Percentiles rank a stretch among this genome's conserved stretches.
Evolutionary conservation across 208 protist species (phyloP).

Genomic region (Trypanosoma caninum): DNA sequence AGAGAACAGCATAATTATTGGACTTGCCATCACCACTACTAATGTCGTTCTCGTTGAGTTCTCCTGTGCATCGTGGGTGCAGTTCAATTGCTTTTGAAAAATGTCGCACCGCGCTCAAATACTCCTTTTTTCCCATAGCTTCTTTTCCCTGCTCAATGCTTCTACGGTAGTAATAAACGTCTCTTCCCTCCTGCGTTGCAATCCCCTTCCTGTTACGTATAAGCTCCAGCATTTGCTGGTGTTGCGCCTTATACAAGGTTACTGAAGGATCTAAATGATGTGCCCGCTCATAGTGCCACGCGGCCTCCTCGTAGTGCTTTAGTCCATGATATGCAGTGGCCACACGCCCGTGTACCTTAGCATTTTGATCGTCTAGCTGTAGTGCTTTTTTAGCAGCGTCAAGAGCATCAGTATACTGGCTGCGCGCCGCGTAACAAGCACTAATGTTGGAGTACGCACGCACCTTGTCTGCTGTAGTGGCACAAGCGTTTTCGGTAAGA

Average conservation of each 20-base stretch:
- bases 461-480: slow-evolving; percentile 28
- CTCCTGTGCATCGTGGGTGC: slow-evolving; percentile 20
- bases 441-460: slow-evolving; percentile 81
- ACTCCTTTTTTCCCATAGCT: slow-evolving; percentile 64
- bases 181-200: slow-evolving; percentile 29
- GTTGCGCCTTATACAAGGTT: slow-evolving; percentile 27
- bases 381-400: slow-evolving; percentile 47
- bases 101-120: slow-evolving; percentile 65
- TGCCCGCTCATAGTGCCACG: slow-evolving; percentile 34
- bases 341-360: slow-evolving; percentile 54
- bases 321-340: slow-evolving; percentile 69
- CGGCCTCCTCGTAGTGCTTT: slow-evolving; percentile 65
- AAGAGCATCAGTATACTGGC: slow-evolving; percentile 54
- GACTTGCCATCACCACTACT: slow-evolving; percentile 1
- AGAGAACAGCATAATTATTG: slow-evolving; percentile 35
- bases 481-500: slow-evolving; percentile 24
- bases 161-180: slow-evolving; percentile 78
- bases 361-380: slow-evolving; percentile 40
- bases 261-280: slow-evolving; percentile 32
- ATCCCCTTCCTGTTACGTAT: slow-evolving; percentile 39
- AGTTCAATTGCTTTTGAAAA: slow-evolving; percentile 78
- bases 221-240: slow-evolving; percentile 38
- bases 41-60: not conserved
- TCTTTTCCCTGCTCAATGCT: slow-evolving; percentile 64
- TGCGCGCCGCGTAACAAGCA: slow-evolving; percentile 62